Base-by-base conservation (phyloP, 106 monocot genomes). In the Narthecium ossifragum region DNA sequence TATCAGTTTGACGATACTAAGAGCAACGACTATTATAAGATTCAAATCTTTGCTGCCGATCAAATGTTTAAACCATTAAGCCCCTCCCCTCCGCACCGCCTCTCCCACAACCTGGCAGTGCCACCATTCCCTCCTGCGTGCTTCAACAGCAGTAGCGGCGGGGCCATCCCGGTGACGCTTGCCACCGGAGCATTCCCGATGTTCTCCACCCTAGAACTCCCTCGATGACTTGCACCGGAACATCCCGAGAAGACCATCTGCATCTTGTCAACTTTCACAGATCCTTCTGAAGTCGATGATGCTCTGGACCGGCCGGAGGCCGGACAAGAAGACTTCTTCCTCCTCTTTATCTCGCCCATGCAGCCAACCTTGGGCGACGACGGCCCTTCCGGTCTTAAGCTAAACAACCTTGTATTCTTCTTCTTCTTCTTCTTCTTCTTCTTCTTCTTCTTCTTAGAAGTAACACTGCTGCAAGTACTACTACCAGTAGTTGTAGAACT, bases 271-370 rank as follows among this genome's bases (percentile, higher is more conserved):
- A n/a, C n/a, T n/a, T n/a, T n/a, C n/a, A n/a, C n/a, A n/a, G n/a
- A n/a, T n/a, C n/a, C n/a, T n/a, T n/a, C n/a, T n/a, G n/a, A n/a
- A n/a, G n/a, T n/a, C n/a, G n/a, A n/a, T n/a, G n/a, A n/a, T n/a
- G n/a, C n/a, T n/a, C n/a, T n/a, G n/a, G n/a, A n/a, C n/a, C n/a
- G n/a, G n/a, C n/a, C n/a, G n/a, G n/a, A n/a, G n/a, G n/a, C n/a
- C n/a, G n/a, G n/a, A n/a, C n/a, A n/a, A n/a, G n/a, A n/a, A n/a
- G n/a, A n/a, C n/a, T n/a, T n/a, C n/a, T n/a, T n/a, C n/a, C n/a
- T n/a, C n/a, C n/a, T n/a, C 26, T 48, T 55, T 32, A 78, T 57
- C 66, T 73, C 62, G 46, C 78, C 78, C 62, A 73, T 51, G 72
- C 78, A 78, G 8, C 62, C 51, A 51, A 78, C 34, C 39, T 48